These are phyloP conservation scores for Alternaria gaisen DNA, from an alignment of 2,329 filamentous ascomycete species.

Conservation along the genomic window DNA sequence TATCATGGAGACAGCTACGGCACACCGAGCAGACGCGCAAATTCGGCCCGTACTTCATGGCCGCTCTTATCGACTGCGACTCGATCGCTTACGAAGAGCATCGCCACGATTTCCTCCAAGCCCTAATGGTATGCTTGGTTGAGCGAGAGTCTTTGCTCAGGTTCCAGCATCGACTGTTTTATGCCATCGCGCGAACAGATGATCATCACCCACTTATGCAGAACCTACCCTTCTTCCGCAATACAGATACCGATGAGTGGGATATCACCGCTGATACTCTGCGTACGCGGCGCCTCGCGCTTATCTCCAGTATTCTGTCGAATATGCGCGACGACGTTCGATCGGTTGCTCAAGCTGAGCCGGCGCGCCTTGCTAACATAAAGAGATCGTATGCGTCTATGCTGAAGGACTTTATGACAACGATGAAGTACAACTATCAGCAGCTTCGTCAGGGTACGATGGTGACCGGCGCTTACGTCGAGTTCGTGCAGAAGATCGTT, in stretches of 20 bases:
- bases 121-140: constrained; percentile 64
- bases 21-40: constrained; percentile 57
- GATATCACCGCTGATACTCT: constrained; percentile 63
- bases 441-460: constrained; percentile 55
- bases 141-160: constrained; percentile 69
- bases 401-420: constrained; percentile 65
- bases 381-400: constrained; percentile 61
- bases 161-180: constrained; percentile 67
- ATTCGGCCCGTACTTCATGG: constrained; percentile 57
- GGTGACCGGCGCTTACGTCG: constrained; percentile 64
- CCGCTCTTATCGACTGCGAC: constrained; percentile 53
- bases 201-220: constrained; percentile 58
- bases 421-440: constrained; percentile 69
- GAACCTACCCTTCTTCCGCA: constrained; percentile 66
- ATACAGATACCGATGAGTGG: constrained; percentile 51
- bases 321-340: constrained; percentile 66
- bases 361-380: constrained; percentile 43
- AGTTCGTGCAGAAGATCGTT: constrained; percentile 69
- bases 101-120: constrained; percentile 58
- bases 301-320: constrained; percentile 65
- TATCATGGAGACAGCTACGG: constrained; percentile 60
- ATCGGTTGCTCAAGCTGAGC: constrained; percentile 39
- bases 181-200: constrained; percentile 61
- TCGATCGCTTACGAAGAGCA: constrained; percentile 55
- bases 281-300: constrained; percentile 61